Percentiles rank a stretch among this genome's conserved stretches.
Conservation (phyloP, 139 green algal genomes). For the Chlorella sp. region DNA sequence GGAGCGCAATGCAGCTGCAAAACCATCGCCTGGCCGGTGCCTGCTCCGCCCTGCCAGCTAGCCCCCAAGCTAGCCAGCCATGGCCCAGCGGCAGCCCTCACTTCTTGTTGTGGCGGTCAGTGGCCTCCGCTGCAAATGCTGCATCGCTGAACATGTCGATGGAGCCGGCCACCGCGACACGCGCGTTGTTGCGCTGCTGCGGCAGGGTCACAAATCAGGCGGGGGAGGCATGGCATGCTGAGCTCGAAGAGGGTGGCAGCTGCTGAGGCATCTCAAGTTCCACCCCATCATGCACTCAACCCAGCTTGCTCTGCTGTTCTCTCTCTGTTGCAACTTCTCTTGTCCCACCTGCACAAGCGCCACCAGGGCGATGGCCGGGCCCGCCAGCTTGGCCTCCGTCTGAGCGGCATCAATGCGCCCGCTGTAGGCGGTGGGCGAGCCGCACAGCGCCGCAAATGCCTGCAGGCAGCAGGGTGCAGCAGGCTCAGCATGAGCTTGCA, state of each 20-base stretch:
- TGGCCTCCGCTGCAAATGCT: conserved; percentile 46
- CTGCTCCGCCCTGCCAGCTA: too few relatives aligned
- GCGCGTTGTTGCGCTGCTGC: conserved; percentile 90
- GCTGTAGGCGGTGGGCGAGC: conserved; percentile 23
- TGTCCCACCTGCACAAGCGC: conserved; percentile 37
- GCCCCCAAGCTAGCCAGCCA: neutral
- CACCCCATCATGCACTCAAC: too few relatives aligned
- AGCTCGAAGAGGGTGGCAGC: too few relatives aligned
- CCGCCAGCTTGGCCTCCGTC: conserved; percentile 41
- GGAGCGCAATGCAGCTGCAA: too few relatives aligned
- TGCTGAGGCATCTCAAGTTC: too few relatives aligned
- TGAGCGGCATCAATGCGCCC: conserved; percentile 20
- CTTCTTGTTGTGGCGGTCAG: neutral
- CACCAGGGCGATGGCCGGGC: conserved; percentile 38
- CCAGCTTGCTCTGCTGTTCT: too few relatives aligned
- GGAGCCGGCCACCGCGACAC: conserved; percentile 85
- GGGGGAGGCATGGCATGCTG: too few relatives aligned
- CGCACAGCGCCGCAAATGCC: conserved; percentile 21
- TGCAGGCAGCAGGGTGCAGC: neutral
- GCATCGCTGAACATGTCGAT: conserved; percentile 84
- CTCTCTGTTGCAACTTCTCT: too few relatives aligned
- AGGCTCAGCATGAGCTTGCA: neutral
- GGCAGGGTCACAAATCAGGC: too few relatives aligned
- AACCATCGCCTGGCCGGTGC: too few relatives aligned
- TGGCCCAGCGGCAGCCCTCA: neutral